These are phyloP conservation scores for Citrus mangshanensis DNA, from an alignment of 345 rosid genomes.

Conservation along the genomic window DNA sequence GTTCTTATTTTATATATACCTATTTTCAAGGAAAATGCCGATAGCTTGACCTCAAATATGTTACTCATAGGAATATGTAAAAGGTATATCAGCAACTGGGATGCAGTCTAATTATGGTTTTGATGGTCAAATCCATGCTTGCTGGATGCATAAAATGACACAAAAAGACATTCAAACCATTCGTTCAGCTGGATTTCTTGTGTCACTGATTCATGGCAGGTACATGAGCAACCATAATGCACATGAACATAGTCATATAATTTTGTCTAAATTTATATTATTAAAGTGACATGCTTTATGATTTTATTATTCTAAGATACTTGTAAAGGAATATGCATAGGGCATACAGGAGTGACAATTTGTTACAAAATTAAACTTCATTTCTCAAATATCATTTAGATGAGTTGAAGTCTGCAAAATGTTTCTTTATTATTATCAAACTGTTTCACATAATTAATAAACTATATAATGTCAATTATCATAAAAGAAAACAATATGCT, in stretches of 20 bases:
- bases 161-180: constrained; percentile 57
- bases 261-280: background rate
- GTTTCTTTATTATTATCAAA: background rate
- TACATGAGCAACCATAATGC: constrained; percentile 16
- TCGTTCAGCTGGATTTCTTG: constrained; percentile 75
- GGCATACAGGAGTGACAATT: background rate
- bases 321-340: background rate
- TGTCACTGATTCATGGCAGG: constrained; percentile 97
- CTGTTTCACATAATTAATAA: background rate
- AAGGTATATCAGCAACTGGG: constrained; percentile 85
- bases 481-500: background rate
- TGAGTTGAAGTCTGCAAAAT: background rate
- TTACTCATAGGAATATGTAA: constrained; percentile 74
- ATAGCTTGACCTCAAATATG: background rate
- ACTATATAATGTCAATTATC: background rate
- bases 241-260: background rate
- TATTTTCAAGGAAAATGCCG: background rate
- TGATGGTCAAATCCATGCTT: constrained; percentile 92
- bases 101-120: constrained; percentile 86
- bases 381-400: background rate
- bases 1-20: background rate
- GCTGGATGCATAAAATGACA: constrained; percentile 88
- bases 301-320: background rate
- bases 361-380: background rate
- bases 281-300: background rate